Conservation (phyloP, 768 basidiomycete genomes). For the Scleroderma bovista region DNA sequence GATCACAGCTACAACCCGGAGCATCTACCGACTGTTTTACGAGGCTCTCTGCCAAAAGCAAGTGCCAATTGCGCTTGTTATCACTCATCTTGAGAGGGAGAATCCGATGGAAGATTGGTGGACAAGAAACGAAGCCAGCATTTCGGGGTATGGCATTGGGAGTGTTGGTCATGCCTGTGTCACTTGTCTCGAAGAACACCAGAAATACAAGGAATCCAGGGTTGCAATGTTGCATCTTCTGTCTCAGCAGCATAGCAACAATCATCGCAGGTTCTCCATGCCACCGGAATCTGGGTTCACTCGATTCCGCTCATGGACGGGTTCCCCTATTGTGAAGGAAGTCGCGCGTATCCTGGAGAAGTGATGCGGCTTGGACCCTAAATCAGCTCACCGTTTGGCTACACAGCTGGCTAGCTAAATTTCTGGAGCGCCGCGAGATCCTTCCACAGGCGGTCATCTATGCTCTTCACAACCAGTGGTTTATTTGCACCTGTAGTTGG, state of each 20-base stretch:
- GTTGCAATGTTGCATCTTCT: conserved; percentile 16
- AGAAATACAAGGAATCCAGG: conserved; percentile 32
- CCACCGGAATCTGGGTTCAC: conserved; percentile 21
- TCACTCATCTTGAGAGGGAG: conserved; percentile 38
- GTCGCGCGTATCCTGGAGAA: conserved; percentile 18
- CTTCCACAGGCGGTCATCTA: too few species aligned
- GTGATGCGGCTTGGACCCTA: conserved; percentile 25
- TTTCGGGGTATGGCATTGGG: conserved; percentile 23
- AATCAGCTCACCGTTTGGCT: conserved; percentile 19
- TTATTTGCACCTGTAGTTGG: too few species aligned
- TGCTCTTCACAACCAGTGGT: too few species aligned
- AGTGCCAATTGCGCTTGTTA: conserved; percentile 36
- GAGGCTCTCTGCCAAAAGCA: conserved; percentile 33
- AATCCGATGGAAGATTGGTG: conserved; percentile 33
- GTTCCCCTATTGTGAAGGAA: conserved; percentile 21
- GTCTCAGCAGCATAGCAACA: conserved; percentile 7
- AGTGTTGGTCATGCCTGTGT: conserved; percentile 37
- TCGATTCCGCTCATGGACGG: conserved; percentile 15
- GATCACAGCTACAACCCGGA: conserved; percentile 23
- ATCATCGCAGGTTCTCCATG: conserved; percentile 18
- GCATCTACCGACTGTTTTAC: conserved; percentile 37
- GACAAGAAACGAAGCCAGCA: conserved; percentile 21
- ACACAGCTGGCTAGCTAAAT: neutral
- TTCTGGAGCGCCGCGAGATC: neutral
- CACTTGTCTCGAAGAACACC: conserved; percentile 29